A percentile compares a stretch with the other conserved stretches of the same genome.
Conservation (phyloP, 345 rosid species). For the Arabidopsis arenosa region DNA sequence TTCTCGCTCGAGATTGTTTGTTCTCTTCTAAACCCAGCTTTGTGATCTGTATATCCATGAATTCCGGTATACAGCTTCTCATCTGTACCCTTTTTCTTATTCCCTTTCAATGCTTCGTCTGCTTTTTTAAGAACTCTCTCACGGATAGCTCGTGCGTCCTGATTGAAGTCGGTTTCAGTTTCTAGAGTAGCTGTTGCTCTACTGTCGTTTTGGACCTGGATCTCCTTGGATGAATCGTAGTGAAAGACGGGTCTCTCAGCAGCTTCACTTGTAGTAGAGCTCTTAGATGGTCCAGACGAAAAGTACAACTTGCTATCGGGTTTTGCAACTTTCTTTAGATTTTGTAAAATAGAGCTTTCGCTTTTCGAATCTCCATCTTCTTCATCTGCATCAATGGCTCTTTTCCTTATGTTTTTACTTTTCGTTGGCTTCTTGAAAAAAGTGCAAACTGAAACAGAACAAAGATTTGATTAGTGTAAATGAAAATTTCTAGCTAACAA, state of each 20-base stretch:
- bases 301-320: constrained; percentile 68
- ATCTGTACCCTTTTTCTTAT: constrained; percentile 46
- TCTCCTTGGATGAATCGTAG: constrained; percentile 84
- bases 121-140: constrained; percentile 79
- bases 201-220: constrained; percentile 85
- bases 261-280: constrained; percentile 31
- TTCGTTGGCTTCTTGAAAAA: constrained; percentile 77
- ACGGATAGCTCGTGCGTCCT: constrained; percentile 81
- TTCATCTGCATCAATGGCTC: constrained; percentile 56
- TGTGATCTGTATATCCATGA: constrained; percentile 83
- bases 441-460: constrained; percentile 63
- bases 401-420: constrained; percentile 75
- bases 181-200: constrained; percentile 83
- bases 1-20: constrained; percentile 86
- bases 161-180: constrained; percentile 84
- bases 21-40: constrained; percentile 93
- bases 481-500: background rate
- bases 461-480: background rate
- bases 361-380: constrained; percentile 58
- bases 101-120: constrained; percentile 71
- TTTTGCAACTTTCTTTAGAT: constrained; percentile 58
- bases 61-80: constrained; percentile 81
- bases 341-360: constrained; percentile 54
- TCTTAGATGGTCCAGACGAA: constrained; percentile 68
- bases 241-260: constrained; percentile 57